Base-by-base conservation (phyloP, 768 basidiomycete species). In the Sporobolomyces pararoseus region DNA sequence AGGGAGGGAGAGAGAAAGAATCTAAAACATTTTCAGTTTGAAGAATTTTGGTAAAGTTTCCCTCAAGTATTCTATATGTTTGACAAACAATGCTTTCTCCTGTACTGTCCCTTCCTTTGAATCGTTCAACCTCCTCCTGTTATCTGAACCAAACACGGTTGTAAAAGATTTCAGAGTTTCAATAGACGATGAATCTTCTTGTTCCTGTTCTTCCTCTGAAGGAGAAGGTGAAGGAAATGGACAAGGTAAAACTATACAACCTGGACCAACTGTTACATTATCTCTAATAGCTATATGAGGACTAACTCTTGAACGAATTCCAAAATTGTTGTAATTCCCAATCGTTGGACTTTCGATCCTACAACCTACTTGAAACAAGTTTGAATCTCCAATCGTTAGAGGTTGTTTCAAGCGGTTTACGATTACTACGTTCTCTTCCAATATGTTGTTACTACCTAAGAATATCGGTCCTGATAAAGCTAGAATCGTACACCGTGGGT, bases 321-420 rank as follows among this genome's bases (percentile, higher is more conserved):
- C 88, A 65, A 99, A 83, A 1, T 89, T 90, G 80, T 97, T 99
- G 79, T 83, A 86, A 78, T 87, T 83, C 21, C 94, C 96, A 60
- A 97, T 84, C 4, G 86, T 83, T 3, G 89, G 90, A 23, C 85
- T 88, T 80, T 97, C 94, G 53, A 97, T 84, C 37, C 91, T 88
- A 79, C 88, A 91, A 27, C 89, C 90, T 62, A 96, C 91, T 81
- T 96, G 91, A 76, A 99, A 95, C 66, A 93, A 82, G 79, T 97
- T 97, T 70, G 90, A 87, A 78, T 95, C 88, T 7, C 95, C 95
- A 55, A 99, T 91, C 25, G 87, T 86, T 91, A 97, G 91, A 10
- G 66, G 63, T 84, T 80, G 75, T 86, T 88, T 73, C 47, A 59
- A 31, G 86, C 90, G 84, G 79, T 98, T 97, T 60, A 96, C 88